These are phyloP conservation scores for Telopea speciosissima DNA, from an alignment of 177 flowering plant genomes.

Conservation along the genomic window DNA sequence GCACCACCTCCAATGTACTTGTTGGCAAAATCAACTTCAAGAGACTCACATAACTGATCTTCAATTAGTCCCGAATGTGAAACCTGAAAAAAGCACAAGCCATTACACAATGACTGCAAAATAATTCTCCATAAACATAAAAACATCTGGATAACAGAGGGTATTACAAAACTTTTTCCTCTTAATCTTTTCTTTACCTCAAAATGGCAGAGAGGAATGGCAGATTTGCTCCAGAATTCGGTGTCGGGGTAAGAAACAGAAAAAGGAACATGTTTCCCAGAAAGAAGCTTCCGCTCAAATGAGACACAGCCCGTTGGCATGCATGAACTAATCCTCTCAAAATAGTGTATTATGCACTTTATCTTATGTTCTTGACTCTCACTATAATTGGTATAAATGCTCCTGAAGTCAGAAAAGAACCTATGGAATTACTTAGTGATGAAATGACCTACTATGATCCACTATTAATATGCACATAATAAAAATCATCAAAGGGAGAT, in stretches of 20 bases:
- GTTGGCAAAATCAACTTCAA: slow-evolving; percentile 97
- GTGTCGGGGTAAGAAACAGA: slow-evolving; percentile 42
- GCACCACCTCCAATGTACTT: slow-evolving; percentile 91
- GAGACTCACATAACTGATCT: slow-evolving; percentile 58
- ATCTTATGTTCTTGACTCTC: slow-evolving; percentile 63
- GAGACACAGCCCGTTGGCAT: slow-evolving; percentile 69
- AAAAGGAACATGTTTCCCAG: slow-evolving; percentile 21
- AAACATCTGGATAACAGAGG: neutral
- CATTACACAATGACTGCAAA: neutral
- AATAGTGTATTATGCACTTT: slow-evolving; percentile 78
- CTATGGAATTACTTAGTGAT: neutral
- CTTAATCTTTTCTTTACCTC: slow-evolving; percentile 40
- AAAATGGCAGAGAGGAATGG: slow-evolving; percentile 49
- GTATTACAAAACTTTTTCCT: neutral
- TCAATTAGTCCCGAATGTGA: slow-evolving; percentile 61
- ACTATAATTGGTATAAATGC: slow-evolving; percentile 38
- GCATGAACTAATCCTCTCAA: slow-evolving; percentile 54
- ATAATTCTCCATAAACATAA: neutral
- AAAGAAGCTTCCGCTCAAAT: slow-evolving; percentile 85
- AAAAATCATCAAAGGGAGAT: neutral
- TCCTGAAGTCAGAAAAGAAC: slow-evolving; percentile 34
- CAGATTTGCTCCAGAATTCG: slow-evolving; percentile 67
- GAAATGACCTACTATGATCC: neutral
- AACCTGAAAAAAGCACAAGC: slow-evolving; percentile 35
- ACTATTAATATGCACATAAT: neutral